Conservation (phyloP, 1,139 yeast genomes). For the Kodamaea arcana region DNA sequence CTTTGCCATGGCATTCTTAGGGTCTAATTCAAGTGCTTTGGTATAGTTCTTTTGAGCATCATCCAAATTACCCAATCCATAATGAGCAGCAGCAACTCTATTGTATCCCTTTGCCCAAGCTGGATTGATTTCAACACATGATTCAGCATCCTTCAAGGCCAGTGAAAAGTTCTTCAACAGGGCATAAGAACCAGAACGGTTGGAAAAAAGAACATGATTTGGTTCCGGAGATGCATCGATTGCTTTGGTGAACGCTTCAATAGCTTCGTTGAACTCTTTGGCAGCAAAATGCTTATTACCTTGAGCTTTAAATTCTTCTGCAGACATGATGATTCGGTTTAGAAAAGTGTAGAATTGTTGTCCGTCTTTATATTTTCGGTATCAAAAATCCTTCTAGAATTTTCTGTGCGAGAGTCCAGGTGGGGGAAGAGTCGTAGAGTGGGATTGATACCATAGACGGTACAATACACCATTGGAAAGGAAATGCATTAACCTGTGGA, state of each 20-base stretch:
- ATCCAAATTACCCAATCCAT: conserved; percentile 75
- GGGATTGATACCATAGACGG: background rate
- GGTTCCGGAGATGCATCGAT: conserved; percentile 79
- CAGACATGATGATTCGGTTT: conserved; percentile 32
- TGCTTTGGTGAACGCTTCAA: conserved; percentile 78
- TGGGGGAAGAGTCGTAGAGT: background rate
- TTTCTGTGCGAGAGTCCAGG: conserved; percentile 1
- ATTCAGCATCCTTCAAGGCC: conserved; percentile 81
- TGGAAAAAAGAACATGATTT: conserved; percentile 86
- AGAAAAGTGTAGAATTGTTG: background rate
- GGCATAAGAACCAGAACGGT: conserved; percentile 90
- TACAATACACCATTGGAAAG: too few species aligned
- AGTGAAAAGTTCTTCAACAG: conserved; percentile 67
- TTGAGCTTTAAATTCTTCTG: conserved; percentile 72
- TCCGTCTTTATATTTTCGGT: background rate
- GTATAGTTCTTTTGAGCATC: conserved; percentile 67
- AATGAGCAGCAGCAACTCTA: conserved; percentile 90
- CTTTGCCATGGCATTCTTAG: conserved; percentile 80
- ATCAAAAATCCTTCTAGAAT: conserved; percentile 4
- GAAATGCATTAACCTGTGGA: too few species aligned
- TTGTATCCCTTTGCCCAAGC: conserved; percentile 93
- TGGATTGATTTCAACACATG: conserved; percentile 74
- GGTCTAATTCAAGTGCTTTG: conserved; percentile 80
- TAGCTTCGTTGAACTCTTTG: conserved; percentile 77
- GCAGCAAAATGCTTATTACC: conserved; percentile 92